These are phyloP conservation scores for Plasmodium gallinaceum DNA, from an alignment of 169 alveolate genomes.

Conservation along the genomic window DNA sequence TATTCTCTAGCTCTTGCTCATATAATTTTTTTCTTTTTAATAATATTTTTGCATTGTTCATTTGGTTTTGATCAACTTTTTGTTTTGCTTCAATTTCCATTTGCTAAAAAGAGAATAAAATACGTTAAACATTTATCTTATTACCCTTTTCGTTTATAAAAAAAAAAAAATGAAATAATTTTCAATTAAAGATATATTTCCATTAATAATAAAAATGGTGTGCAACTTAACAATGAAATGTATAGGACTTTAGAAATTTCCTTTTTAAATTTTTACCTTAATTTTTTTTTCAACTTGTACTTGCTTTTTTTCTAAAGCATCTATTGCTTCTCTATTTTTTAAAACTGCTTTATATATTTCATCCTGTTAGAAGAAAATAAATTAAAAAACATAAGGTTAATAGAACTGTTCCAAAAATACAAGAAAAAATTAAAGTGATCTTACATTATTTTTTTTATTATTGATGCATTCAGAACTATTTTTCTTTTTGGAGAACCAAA, in stretches of 20 bases:
- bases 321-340: slow-evolving; percentile 75
- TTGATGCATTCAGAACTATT: slow-evolving; percentile 57
- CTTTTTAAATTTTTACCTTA: slow-evolving; percentile 37
- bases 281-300: slow-evolving; percentile 75
- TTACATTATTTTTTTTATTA: slow-evolving; percentile 53
- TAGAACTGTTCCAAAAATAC: neutral
- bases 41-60: slow-evolving; percentile 80
- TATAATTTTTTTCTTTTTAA: slow-evolving; percentile 82
- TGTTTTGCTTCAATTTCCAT: slow-evolving; percentile 74
- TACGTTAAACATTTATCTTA: neutral
- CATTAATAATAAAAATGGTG: neutral
- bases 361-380: slow-evolving; percentile 15
- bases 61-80: slow-evolving; percentile 70
- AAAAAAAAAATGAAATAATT: neutral
- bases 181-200: neutral
- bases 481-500: slow-evolving; percentile 75
- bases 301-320: slow-evolving; percentile 76
- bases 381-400: neutral
- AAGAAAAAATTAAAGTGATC: neutral
- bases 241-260: neutral
- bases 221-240: neutral
- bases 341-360: slow-evolving; percentile 73
- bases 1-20: slow-evolving; percentile 81
- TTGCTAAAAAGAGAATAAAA: slow-evolving; percentile 35
- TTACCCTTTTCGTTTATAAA: neutral